Evolutionary conservation across 306 rosid species (phyloP).

Genomic region (Begonia masoniana): DNA sequence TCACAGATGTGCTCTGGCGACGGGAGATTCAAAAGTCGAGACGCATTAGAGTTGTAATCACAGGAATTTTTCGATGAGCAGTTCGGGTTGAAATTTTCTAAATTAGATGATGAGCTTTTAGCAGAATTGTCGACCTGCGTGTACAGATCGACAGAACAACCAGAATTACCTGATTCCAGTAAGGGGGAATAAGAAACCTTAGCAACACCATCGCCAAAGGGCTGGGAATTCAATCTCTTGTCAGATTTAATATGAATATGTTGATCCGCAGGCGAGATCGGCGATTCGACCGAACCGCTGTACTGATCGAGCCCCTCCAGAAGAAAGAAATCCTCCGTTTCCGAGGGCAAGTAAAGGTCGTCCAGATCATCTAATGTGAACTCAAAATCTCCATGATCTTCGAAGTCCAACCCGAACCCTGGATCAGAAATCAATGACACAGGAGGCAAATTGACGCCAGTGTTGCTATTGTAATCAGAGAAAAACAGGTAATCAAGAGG

Average conservation of each 20-base stretch:
- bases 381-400: constrained; percentile 35
- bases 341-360: constrained; percentile 35
- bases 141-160: not conserved
- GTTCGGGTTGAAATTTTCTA: constrained; percentile 11
- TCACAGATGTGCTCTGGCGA: constrained; percentile 23
- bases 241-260: not conserved
- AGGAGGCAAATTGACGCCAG: not conserved
- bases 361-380: constrained; percentile 67
- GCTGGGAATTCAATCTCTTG: constrained; percentile 4
- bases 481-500: constrained; percentile 44
- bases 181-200: constrained; percentile 27
- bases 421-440: constrained; percentile 35
- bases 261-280: constrained; percentile 1
- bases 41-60: constrained; percentile 9
- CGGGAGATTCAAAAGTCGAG: constrained; percentile 5
- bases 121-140: not conserved
- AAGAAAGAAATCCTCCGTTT: constrained; percentile 41
- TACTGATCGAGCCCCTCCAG: constrained; percentile 24
- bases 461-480: constrained; percentile 8
- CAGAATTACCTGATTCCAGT: constrained; percentile 18
- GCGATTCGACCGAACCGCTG: constrained; percentile 4
- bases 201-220: constrained; percentile 22
- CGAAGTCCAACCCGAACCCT: constrained; percentile 27
- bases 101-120: constrained; percentile 9
- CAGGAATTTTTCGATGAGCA: constrained; percentile 16